Conservation (phyloP, 345 rosid species). For the Isatis tinctoria region DNA sequence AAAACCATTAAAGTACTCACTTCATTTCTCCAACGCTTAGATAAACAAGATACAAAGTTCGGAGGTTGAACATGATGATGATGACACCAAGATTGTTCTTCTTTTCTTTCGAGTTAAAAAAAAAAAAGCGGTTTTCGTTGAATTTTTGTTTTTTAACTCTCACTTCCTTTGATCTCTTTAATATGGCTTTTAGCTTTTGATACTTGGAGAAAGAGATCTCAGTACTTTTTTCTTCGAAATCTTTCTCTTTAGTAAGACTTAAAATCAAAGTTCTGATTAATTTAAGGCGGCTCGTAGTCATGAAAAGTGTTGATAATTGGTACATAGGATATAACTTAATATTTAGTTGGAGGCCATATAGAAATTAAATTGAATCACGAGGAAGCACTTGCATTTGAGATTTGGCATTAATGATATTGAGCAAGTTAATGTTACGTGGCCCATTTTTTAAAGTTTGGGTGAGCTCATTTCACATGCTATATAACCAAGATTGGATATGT, state of each 20-base stretch:
- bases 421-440: conserved; percentile 23
- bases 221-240: conserved; percentile 27
- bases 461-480: conserved; percentile 29
- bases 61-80: conserved; percentile 42
- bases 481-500: conserved; percentile 4
- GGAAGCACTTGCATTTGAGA: conserved; percentile 27
- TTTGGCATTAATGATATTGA: conserved; percentile 21
- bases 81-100: conserved; percentile 14
- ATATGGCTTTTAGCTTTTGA: conserved; percentile 9
- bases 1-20: conserved; percentile 55
- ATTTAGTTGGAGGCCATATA: conserved; percentile 15
- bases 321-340: not conserved
- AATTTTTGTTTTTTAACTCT: not conserved
- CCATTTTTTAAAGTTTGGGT: conserved; percentile 4
- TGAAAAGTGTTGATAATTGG: not conserved
- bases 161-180: not conserved
- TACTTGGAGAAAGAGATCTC: conserved; percentile 25
- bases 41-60: conserved; percentile 46
- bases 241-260: conserved; percentile 14
- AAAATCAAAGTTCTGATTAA: not conserved
- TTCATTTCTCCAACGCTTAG: conserved; percentile 45
- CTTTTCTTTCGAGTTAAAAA: not conserved
- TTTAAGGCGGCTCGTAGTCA: conserved; percentile 2
- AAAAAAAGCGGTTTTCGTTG: not conserved
- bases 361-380: conserved; percentile 30